Conservation (phyloP, 2,329 filamentous ascomycete species). For the Aaosphaeria pasadenensis region DNA sequence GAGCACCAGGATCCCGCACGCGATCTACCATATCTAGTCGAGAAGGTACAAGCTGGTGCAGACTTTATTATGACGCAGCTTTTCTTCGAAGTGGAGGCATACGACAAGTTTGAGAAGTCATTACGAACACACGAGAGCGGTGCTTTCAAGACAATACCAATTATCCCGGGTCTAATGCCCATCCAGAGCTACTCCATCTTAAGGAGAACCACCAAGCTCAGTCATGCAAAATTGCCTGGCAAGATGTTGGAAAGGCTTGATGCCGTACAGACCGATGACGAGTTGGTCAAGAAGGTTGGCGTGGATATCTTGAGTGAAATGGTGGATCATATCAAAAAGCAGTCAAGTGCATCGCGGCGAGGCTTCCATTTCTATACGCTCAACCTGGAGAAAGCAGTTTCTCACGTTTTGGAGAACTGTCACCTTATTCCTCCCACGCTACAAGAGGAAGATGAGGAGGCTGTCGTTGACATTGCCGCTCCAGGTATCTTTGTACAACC, state of each 20-base stretch:
- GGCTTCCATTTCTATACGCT: constrained; percentile 98
- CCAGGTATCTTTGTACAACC: constrained; percentile 32
- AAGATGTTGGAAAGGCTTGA: constrained; percentile 68
- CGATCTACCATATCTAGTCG: constrained; percentile 83
- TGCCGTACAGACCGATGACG: constrained; percentile 73
- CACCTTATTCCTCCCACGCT: constrained; percentile 67
- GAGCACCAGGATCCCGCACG: constrained; percentile 63
- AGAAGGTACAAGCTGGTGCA: constrained; percentile 87
- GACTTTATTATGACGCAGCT: constrained; percentile 99
- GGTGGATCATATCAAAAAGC: constrained; percentile 72
- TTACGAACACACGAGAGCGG: constrained; percentile 80
- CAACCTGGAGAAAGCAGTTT: constrained; percentile 93
- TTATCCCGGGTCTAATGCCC: constrained; percentile 94
- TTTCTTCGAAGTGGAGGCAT: constrained; percentile 87
- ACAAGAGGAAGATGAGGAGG: constrained; percentile 42
- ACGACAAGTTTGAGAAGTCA: constrained; percentile 72
- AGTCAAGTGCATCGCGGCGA: constrained; percentile 41
- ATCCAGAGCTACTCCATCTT: constrained; percentile 97
- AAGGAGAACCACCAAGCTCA: constrained; percentile 88
- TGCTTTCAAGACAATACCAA: constrained; percentile 79
- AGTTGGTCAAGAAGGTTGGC: constrained; percentile 74
- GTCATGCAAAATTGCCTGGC: constrained; percentile 78
- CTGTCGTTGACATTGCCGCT: constrained; percentile 48
- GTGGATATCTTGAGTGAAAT: constrained; percentile 83
- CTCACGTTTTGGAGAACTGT: constrained; percentile 84